Evolutionary conservation across 345 rosid species (phyloP).

Genomic region (Limnanthes douglasii): DNA sequence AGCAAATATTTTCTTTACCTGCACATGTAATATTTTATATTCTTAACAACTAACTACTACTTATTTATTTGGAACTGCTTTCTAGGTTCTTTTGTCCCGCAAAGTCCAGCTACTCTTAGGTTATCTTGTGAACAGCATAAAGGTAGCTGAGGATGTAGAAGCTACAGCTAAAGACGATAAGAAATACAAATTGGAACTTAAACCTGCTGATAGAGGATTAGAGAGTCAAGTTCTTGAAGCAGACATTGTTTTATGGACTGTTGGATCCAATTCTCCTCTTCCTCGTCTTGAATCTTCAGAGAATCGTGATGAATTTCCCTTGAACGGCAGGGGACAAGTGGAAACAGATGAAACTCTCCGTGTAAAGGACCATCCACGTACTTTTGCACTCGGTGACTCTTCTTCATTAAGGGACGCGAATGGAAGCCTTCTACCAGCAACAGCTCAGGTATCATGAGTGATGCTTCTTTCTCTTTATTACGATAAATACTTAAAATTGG

Average conservation of each 20-base stretch:
- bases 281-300: constrained; percentile 37
- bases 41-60: too few relatives aligned
- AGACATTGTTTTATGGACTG: constrained; percentile 87
- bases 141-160: constrained; percentile 16
- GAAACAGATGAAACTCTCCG: constrained; percentile 94
- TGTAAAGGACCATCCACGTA: constrained; percentile 88
- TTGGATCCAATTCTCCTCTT: constrained; percentile 72
- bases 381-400: constrained; percentile 86
- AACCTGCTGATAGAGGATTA: constrained; percentile 65
- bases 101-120: constrained; percentile 64
- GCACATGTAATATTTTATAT: too few relatives aligned
- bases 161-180: constrained; percentile 22
- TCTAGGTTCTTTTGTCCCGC: constrained; percentile 67
- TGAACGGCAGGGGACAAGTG: constrained; percentile 74
- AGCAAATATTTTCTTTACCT: too few relatives aligned
- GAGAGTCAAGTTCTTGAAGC: constrained; percentile 53
- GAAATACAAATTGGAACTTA: constrained; percentile 58
- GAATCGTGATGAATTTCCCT: constrained; percentile 33
- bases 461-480: too few relatives aligned
- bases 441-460: constrained; percentile 55
- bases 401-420: constrained; percentile 62
- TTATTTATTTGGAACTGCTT: constrained; percentile 9
- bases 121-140: constrained; percentile 48
- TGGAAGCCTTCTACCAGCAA: constrained; percentile 79
- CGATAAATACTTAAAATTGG: too few relatives aligned